Percentiles rank a stretch among this genome's conserved stretches.
Conservation (phyloP, 352 stramenopile genomes). For the Phytophthora quininea region DNA sequence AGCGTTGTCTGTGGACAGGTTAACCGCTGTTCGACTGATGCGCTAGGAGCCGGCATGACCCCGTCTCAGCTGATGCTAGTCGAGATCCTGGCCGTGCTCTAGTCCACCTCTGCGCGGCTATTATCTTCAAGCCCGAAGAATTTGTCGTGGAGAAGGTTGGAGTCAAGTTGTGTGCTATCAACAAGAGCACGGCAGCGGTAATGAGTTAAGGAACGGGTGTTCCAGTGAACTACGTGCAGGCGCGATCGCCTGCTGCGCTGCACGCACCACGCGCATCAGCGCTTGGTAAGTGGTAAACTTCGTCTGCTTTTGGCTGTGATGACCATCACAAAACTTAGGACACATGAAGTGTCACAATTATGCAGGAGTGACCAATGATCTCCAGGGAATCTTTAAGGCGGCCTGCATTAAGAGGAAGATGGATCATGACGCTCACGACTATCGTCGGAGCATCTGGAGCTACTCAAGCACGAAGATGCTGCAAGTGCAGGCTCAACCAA, state of each 20-base stretch:
- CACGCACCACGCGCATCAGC: background rate
- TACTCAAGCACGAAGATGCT: background rate
- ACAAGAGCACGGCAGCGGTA: constrained; percentile 12
- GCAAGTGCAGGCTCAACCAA: background rate
- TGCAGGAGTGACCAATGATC: background rate
- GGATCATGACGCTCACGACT: background rate
- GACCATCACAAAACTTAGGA: background rate
- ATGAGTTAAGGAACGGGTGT: background rate
- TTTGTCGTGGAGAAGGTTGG: constrained; percentile 4
- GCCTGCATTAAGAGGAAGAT: background rate
- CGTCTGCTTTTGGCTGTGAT: background rate
- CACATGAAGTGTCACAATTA: background rate
- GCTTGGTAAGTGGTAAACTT: background rate
- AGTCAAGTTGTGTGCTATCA: background rate
- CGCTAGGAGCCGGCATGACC: background rate
- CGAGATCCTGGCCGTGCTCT: constrained; percentile 6
- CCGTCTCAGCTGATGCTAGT: constrained; percentile 2
- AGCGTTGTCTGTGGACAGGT: background rate
- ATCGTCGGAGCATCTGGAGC: background rate
- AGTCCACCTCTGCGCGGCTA: constrained; percentile 1
- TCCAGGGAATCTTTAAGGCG: background rate
- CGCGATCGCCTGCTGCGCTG: background rate
- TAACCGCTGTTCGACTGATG: background rate
- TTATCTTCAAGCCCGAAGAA: background rate
- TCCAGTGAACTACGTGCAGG: constrained; percentile 6